Conservation (phyloP, 768 basidiomycete species). For the Panellus pusillus region DNA sequence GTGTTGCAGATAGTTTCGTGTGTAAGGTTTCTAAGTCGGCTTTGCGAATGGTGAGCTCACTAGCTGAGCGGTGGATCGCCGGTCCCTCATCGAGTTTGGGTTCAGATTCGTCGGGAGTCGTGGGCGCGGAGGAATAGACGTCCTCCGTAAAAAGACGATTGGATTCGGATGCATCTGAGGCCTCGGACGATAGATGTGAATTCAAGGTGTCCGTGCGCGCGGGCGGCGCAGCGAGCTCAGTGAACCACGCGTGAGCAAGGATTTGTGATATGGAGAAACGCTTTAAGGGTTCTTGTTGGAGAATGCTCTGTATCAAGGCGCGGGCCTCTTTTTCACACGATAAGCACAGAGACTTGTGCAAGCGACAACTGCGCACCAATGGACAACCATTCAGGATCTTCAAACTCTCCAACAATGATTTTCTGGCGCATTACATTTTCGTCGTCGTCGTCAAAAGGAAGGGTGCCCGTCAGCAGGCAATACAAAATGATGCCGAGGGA, state of each 20-base stretch:
- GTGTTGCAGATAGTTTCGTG: constrained; percentile 34
- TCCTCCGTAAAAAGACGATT: constrained; percentile 36
- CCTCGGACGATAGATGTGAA: constrained; percentile 47
- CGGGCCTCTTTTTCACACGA: constrained; percentile 65
- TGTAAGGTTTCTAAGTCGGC: constrained; percentile 38
- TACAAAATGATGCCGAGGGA: constrained; percentile 92
- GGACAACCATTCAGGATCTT: constrained; percentile 92
- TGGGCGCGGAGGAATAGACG: constrained; percentile 48
- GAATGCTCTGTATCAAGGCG: constrained; percentile 73
- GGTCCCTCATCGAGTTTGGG: constrained; percentile 34
- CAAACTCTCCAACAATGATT: constrained; percentile 84
- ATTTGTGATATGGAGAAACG: constrained; percentile 85
- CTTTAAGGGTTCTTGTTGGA: constrained; percentile 73
- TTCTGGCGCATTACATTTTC: constrained; percentile 79
- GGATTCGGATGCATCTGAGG: constrained; percentile 56
- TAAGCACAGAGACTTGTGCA: not conserved
- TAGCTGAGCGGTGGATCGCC: constrained; percentile 50
- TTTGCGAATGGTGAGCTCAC: constrained; percentile 63
- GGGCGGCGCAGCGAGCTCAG: constrained; percentile 25
- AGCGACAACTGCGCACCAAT: constrained; percentile 50
- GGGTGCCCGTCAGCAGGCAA: constrained; percentile 82
- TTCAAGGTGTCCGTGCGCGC: constrained; percentile 26
- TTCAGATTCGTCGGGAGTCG: constrained; percentile 53
- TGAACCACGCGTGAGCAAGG: constrained; percentile 86
- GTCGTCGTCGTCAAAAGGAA: constrained; percentile 91